Evolutionary conservation across 192 early-diverging fungal species (phyloP).

Genomic region (Backusella morwellensis): DNA sequence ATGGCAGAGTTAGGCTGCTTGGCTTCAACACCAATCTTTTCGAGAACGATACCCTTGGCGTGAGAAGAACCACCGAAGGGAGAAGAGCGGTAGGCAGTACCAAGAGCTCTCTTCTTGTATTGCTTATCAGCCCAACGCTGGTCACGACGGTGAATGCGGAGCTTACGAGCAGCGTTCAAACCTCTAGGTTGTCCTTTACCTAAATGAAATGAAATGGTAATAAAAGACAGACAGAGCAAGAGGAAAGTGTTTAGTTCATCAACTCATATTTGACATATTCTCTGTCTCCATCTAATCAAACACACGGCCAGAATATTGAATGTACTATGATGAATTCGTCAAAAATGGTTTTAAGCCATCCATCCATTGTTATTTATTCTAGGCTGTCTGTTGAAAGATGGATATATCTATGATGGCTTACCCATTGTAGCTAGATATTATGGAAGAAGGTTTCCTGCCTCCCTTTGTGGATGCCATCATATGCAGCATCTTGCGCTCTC

Average conservation of each 20-base stretch:
- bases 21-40: slow-evolving; percentile 99
- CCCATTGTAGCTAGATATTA: slow-evolving; percentile 21
- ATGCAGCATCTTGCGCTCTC: not conserved
- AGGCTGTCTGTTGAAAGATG: slow-evolving; percentile 2
- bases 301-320: not conserved
- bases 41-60: slow-evolving; percentile 99
- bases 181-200: slow-evolving; percentile 94
- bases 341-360: not conserved
- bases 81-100: slow-evolving; percentile 96
- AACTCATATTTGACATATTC: not conserved
- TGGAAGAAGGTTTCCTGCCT: slow-evolving; percentile 13
- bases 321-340: not conserved
- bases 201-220: slow-evolving; percentile 15
- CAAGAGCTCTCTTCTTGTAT: slow-evolving; percentile 98
- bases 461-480: not conserved
- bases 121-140: slow-evolving; percentile 99
- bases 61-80: slow-evolving; percentile 99
- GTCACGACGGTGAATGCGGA: slow-evolving; percentile 96
- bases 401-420: slow-evolving; percentile 4
- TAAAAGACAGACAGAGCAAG: not conserved
- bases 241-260: not conserved
- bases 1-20: slow-evolving; percentile 99
- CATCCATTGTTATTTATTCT: slow-evolving; percentile 3
- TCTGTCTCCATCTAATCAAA: not conserved
- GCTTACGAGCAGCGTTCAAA: slow-evolving; percentile 97